Evolutionary conservation across 208 protist species (phyloP).

Genomic region (Phytomonas francai): DNA sequence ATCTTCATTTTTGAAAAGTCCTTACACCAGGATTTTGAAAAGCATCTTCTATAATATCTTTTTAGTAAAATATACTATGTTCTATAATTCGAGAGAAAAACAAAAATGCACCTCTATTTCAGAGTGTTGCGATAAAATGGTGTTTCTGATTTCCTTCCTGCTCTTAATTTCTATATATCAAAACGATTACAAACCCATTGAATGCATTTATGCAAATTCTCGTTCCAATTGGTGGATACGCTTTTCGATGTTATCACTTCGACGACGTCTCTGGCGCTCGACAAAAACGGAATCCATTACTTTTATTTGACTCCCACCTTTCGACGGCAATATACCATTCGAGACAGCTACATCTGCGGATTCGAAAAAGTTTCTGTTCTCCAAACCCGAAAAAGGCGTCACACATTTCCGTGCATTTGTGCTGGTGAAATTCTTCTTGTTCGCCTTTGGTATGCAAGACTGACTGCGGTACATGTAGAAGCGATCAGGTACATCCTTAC

Average conservation of each 20-base stretch:
- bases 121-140: neutral
- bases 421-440: neutral
- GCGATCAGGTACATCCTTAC: neutral
- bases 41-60: slow-evolving; percentile 1
- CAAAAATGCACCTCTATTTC: neutral
- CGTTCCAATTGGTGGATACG: slow-evolving; percentile 37
- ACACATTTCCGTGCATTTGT: neutral
- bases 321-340: neutral
- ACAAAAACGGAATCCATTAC: slow-evolving; percentile 8
- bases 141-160: slow-evolving; percentile 4
- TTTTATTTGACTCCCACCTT: neutral
- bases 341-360: neutral
- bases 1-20: neutral
- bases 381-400: neutral
- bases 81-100: slow-evolving; percentile 8
- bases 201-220: slow-evolving; percentile 18
- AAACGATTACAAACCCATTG: neutral
- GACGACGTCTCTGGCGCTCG: slow-evolving; percentile 18
- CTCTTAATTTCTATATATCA: neutral
- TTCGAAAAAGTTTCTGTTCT: neutral
- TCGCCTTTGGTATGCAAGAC: neutral
- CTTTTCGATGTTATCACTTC: slow-evolving; percentile 21
- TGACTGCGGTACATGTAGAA: neutral
- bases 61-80: slow-evolving; percentile 3
- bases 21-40: neutral